Evolutionary conservation across 768 basidiomycete genomes (phyloP).

Genomic region (Boletales sp.): DNA sequence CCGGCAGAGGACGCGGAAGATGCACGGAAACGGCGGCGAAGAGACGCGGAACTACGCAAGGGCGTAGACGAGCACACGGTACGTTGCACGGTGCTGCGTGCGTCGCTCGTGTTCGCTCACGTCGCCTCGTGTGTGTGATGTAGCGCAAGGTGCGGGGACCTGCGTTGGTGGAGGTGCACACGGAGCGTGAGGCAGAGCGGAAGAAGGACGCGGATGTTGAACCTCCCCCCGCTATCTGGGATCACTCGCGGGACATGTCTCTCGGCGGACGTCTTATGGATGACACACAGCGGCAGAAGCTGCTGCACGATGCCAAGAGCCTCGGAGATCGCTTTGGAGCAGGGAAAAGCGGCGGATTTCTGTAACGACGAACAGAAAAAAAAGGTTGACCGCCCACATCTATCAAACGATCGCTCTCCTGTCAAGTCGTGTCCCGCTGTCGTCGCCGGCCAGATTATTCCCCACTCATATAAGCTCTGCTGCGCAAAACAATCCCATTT

Average conservation of each 20-base stretch:
- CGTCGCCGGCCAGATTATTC: background rate
- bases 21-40: conserved; percentile 51
- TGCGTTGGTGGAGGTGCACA: conserved; percentile 55
- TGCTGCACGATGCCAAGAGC: conserved; percentile 77
- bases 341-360: conserved; percentile 65
- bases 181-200: conserved; percentile 33
- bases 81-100: conserved; percentile 21
- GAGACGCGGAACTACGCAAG: conserved; percentile 65
- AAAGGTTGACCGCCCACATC: background rate
- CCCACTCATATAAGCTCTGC: background rate
- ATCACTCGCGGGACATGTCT: conserved; percentile 87
- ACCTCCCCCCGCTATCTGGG: conserved; percentile 76
- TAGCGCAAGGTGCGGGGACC: conserved; percentile 49
- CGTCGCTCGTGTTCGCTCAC: background rate
- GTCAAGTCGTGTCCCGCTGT: conserved; percentile 6
- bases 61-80: conserved; percentile 83
- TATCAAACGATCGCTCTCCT: background rate
- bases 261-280: conserved; percentile 87
- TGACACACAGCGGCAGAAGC: conserved; percentile 71
- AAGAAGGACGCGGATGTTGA: conserved; percentile 45
- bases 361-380: conserved; percentile 25
- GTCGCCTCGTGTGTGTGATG: background rate
- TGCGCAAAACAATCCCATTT: background rate
- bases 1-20: conserved; percentile 35
- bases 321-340: conserved; percentile 82